Conservation (phyloP, 2,329 filamentous ascomycete genomes). For the Tympanopsis confertula region DNA sequence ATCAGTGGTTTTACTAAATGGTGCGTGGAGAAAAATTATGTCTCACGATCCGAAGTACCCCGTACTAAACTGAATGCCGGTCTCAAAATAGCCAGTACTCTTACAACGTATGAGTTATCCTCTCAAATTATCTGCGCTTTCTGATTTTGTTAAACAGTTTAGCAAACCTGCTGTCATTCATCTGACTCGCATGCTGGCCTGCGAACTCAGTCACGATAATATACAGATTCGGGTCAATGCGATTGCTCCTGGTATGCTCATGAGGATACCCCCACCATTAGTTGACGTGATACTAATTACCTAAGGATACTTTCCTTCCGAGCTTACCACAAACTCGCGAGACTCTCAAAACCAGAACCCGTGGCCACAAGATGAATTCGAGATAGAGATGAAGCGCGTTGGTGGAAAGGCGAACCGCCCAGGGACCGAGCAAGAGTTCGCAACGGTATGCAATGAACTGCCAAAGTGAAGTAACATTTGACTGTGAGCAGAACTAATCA, state of each 20-base stretch:
- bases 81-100: slow-evolving; percentile 11
- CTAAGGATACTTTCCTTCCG: slow-evolving; percentile 15
- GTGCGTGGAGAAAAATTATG: slow-evolving; percentile 7
- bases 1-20: slow-evolving; percentile 36
- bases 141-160: slow-evolving; percentile 4
- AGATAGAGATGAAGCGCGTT: too few relatives aligned
- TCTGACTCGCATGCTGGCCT: slow-evolving; percentile 13
- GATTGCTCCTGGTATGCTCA: slow-evolving; percentile 11
- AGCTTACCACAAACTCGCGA: slow-evolving; percentile 11
- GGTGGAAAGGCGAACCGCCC: too few relatives aligned
- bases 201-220: slow-evolving; percentile 12
- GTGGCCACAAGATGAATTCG: too few relatives aligned
- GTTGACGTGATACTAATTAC: not conserved
- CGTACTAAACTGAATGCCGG: slow-evolving; percentile 4
- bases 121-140: not conserved
- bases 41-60: not conserved
- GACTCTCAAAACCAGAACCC: slow-evolving; percentile 11
- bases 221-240: slow-evolving; percentile 15
- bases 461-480: too few relatives aligned
- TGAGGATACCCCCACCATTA: not conserved
- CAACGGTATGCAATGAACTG: too few relatives aligned
- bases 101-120: slow-evolving; percentile 11
- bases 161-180: slow-evolving; percentile 13
- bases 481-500: too few relatives aligned
- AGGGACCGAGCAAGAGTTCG: too few relatives aligned